phyloP scores from a whole-genome alignment of 108 stramenopile species.

The Cyclostephanos invisitatus region DNA sequence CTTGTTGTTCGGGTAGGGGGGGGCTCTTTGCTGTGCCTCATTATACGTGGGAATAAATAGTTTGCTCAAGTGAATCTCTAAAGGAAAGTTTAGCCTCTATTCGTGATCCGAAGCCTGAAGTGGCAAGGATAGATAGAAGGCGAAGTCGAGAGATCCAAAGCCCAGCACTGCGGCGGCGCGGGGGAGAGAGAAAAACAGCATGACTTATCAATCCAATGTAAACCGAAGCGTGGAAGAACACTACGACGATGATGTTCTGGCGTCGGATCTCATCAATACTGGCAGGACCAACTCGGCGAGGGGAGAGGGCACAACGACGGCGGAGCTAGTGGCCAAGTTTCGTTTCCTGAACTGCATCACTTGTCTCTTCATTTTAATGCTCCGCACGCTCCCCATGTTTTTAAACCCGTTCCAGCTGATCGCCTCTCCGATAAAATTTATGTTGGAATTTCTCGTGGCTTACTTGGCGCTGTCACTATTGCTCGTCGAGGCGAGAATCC shows the following conservation, averaged over 20 bases:
- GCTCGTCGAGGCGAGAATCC: constrained; percentile 23
- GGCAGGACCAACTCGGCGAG: constrained; percentile 29
- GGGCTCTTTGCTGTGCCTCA: no score
- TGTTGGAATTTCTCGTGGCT: constrained; percentile 16
- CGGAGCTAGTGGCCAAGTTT: constrained; percentile 28
- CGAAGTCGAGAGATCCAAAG: no score
- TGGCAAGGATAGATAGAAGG: no score
- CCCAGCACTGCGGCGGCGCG: no score
- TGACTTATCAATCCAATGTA: constrained; percentile 1
- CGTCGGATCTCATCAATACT: constrained; percentile 5
- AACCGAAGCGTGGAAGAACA: not conserved
- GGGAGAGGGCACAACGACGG: constrained; percentile 28
- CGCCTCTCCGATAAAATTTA: constrained; percentile 12
- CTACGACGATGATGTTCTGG: not conserved
- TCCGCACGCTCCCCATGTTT: constrained; percentile 19
- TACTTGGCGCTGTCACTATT: constrained; percentile 11
- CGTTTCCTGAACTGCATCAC: constrained; percentile 30
- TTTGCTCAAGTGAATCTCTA: no score
- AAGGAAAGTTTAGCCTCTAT: no score
- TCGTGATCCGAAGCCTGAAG: no score
- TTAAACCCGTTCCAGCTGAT: constrained; percentile 31
- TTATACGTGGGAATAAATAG: no score
- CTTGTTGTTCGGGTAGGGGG: no score
- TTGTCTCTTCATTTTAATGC: constrained; percentile 16
- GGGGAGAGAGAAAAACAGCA: not conserved